Evolutionary conservation across 345 rosid genomes (phyloP).

Genomic region (Citrus mangshanensis): DNA sequence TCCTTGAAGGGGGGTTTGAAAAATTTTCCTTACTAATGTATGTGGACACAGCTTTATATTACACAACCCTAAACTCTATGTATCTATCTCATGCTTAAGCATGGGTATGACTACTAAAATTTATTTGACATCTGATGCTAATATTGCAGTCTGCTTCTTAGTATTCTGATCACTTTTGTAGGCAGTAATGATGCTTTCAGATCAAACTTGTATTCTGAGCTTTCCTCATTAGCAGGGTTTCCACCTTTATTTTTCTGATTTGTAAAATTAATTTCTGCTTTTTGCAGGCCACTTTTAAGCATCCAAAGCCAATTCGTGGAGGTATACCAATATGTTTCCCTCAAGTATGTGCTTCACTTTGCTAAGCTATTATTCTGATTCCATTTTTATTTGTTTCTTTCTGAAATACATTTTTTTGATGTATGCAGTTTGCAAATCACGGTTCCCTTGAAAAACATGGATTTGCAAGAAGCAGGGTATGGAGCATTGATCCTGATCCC

Average conservation of each 20-base stretch:
- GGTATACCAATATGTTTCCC: conserved; percentile 93
- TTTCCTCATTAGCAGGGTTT: not conserved
- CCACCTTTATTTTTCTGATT: not conserved
- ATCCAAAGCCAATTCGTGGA: conserved; percentile 82
- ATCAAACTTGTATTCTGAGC: not conserved
- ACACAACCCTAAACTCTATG: not conserved
- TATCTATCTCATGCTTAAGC: not conserved
- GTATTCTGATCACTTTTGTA: not conserved
- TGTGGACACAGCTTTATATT: no score
- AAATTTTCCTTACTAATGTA: not conserved
- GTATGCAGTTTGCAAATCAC: conserved; percentile 57
- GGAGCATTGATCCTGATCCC: conserved; percentile 73
- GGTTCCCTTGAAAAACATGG: conserved; percentile 81
- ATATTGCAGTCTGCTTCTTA: not conserved
- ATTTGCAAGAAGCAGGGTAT: conserved; percentile 71
- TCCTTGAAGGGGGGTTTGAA: not conserved
- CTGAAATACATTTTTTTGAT: conserved; percentile 1
- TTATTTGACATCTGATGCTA: not conserved
- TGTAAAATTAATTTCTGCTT: conserved; percentile 7
- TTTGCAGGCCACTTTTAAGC: conserved; percentile 56
- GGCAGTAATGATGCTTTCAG: not conserved
- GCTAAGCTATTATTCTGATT: not conserved
- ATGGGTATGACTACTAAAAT: not conserved
- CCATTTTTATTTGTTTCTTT: conserved; percentile 11
- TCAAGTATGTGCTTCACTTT: conserved; percentile 52